phyloP scores from a whole-genome alignment of 2,329 filamentous ascomycete species.

The Didymella pomorum region DNA sequence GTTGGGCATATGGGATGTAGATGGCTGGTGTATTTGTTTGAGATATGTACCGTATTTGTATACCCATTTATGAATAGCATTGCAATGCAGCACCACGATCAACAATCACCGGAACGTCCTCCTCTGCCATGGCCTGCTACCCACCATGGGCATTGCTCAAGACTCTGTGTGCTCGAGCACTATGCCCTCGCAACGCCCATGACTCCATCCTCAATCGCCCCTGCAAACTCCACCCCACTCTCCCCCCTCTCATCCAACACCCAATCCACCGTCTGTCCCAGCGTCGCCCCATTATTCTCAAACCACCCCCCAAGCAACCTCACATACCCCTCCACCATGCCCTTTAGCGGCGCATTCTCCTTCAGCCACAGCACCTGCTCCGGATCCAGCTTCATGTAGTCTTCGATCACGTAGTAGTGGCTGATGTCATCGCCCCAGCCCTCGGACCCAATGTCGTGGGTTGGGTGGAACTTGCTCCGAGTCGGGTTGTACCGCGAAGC shows the following conservation, averaged over 20 bases:
- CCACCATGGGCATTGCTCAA: too few species aligned
- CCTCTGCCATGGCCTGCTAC: too few species aligned
- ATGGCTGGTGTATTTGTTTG: not conserved
- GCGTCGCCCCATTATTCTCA: not conserved
- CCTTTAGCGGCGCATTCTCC: slow-evolving; percentile 64
- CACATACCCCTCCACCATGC: slow-evolving; percentile 63
- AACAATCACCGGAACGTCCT: not conserved
- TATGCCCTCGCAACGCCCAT: slow-evolving; percentile 69
- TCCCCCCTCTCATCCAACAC: slow-evolving; percentile 61
- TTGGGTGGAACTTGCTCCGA: slow-evolving; percentile 57
- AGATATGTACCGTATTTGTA: not conserved
- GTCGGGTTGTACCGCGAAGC: slow-evolving; percentile 29
- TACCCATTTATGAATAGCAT: not conserved
- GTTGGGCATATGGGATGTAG: too few species aligned
- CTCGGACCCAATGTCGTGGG: slow-evolving; percentile 63
- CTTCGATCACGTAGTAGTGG: slow-evolving; percentile 70
- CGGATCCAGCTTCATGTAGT: slow-evolving; percentile 70
- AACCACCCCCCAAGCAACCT: not conserved
- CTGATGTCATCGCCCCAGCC: slow-evolving; percentile 71
- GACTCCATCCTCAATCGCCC: slow-evolving; percentile 73
- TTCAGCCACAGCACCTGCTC: slow-evolving; percentile 66
- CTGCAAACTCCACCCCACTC: slow-evolving; percentile 62
- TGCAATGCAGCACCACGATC: too few species aligned
- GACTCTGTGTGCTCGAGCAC: slow-evolving; percentile 25
- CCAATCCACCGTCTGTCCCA: slow-evolving; percentile 60